Base-by-base conservation (phyloP, 768 basidiomycete species). In the Strobilomyces echinocephalus region DNA sequence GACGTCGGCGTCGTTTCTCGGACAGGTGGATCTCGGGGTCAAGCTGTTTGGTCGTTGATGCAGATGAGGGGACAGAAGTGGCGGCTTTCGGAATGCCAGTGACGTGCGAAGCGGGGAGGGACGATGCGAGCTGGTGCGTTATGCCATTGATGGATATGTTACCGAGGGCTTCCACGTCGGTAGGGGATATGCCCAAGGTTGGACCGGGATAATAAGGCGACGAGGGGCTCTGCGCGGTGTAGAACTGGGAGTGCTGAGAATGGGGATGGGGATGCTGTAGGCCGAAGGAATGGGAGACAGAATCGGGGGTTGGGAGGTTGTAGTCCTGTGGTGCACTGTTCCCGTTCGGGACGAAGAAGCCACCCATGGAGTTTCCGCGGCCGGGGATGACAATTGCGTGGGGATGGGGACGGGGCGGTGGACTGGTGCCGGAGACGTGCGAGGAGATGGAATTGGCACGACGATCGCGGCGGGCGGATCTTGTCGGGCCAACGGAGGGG, bases 1-100 rank as follows among this genome's bases (percentile, higher is more conserved):
- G 72, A 46, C 93, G 72, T 34, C 90, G 74, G 2, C 91, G 73
- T 3, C 92, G 73, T 68, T 95, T 95, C 72, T 95, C 93, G 58
- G 81, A 78, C 58, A 83, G 79, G 42, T 84, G 83, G 46, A 74
- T 8, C 18, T 65, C 67, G 0, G 59, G 55, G 46, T 64, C 65
- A 28, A 20, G 33, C 1, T 46, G 49, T 38, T 63, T 66, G 24
- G 31, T 21, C 0, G 46, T 28, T 16, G 52, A 52, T 20, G 52
- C 11, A 16, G 60, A 45, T 5, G 53, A 4, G 14, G 54, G 24
- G 4, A 51, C 21, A 4, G 64, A 41, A 0, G 44, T 5, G 5
- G 48, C 34, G 16, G 54, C 51, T 40, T 69, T 64, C 21, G 66
- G 43, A 28, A 58, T 42, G 31, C 11, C 34, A 39, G 26, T 26